A percentile compares a stretch with the other conserved stretches of the same genome.
Conservation (phyloP, 2,329 filamentous ascomycete species). For the Fusarium scirpi region DNA sequence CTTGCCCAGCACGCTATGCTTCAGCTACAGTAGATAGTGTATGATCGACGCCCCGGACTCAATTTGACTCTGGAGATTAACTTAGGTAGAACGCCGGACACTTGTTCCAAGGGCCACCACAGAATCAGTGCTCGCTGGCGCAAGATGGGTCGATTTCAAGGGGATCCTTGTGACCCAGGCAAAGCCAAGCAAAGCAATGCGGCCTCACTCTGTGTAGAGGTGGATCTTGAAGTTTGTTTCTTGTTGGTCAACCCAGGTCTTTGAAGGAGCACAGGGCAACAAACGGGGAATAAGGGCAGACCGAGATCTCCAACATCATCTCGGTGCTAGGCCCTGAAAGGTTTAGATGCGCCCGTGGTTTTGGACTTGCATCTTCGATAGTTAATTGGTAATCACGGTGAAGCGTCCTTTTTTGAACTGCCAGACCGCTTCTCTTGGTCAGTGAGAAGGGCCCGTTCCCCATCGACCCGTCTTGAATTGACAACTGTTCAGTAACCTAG, state of each 20-base stretch:
- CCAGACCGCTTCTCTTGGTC: conserved; percentile 45
- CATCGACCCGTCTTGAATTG: conserved; percentile 37
- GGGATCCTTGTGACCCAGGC: conserved; percentile 26
- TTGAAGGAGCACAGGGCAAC: conserved; percentile 16
- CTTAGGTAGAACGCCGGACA: conserved; percentile 3
- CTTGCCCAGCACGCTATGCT: conserved; percentile 37
- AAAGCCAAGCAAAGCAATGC: conserved; percentile 25
- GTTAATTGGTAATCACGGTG: conserved; percentile 37
- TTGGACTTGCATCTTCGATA: conserved; percentile 27
- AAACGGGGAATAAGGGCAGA: conserved; percentile 20
- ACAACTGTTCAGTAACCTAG: conserved; percentile 32
- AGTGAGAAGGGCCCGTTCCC: conserved; percentile 36
- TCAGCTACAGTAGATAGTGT: conserved; percentile 46
- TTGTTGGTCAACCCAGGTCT: conserved; percentile 29
- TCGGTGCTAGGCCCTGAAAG: conserved; percentile 21
- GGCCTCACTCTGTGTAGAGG: conserved; percentile 34
- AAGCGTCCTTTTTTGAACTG: conserved; percentile 23
- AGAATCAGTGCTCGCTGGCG: conserved; percentile 44
- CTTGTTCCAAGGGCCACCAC: conserved; percentile 39
- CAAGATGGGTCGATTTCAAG: conserved; percentile 37
- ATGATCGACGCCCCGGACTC: conserved; percentile 47
- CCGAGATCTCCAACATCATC: conserved; percentile 37
- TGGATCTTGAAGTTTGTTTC: conserved; percentile 37
- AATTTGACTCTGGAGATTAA: conserved; percentile 35
- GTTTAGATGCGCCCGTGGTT: conserved; percentile 40